Percentiles rank a stretch among this genome's conserved stretches.
Evolutionary conservation across 2,329 filamentous ascomycete genomes (phyloP).

Genomic region (Trichoderma koningii): DNA sequence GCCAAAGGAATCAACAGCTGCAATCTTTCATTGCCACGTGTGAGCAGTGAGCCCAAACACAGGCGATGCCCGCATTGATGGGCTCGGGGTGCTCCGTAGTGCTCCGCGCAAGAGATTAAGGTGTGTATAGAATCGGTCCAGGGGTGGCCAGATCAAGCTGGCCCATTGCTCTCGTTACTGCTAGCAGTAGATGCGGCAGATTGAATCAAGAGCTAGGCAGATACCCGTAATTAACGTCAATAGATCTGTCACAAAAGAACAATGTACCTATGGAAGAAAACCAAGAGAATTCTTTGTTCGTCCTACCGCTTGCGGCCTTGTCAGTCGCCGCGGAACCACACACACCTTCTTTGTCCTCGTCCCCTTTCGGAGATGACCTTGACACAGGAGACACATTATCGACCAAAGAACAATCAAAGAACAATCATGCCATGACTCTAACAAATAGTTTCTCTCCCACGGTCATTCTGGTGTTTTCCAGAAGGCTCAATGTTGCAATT

Average conservation of each 20-base stretch:
- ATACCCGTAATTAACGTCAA: no score
- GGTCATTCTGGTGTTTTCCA: neutral
- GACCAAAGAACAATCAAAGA: neutral
- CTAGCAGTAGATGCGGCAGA: no score
- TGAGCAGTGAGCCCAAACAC: neutral
- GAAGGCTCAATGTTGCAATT: neutral
- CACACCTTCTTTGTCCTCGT: slow-evolving; percentile 1
- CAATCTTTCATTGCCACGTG: neutral
- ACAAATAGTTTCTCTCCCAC: neutral
- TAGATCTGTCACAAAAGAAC: no score
- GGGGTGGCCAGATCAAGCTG: no score
- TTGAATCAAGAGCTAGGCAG: no score
- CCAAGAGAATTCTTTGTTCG: no score
- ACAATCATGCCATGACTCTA: slow-evolving; percentile 18
- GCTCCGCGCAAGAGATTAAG: neutral
- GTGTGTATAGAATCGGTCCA: no score
- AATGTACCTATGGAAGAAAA: no score
- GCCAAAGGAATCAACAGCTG: neutral
- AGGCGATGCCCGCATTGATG: neutral
- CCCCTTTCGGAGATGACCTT: slow-evolving; percentile 24
- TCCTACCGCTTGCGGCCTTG: no score
- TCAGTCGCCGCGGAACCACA: no score
- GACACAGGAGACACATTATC: neutral
- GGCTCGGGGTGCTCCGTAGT: slow-evolving; percentile 20
- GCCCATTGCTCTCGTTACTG: no score